phyloP scores from a whole-genome alignment of 768 basidiomycete species.

The Leucosporidium scottii region DNA sequence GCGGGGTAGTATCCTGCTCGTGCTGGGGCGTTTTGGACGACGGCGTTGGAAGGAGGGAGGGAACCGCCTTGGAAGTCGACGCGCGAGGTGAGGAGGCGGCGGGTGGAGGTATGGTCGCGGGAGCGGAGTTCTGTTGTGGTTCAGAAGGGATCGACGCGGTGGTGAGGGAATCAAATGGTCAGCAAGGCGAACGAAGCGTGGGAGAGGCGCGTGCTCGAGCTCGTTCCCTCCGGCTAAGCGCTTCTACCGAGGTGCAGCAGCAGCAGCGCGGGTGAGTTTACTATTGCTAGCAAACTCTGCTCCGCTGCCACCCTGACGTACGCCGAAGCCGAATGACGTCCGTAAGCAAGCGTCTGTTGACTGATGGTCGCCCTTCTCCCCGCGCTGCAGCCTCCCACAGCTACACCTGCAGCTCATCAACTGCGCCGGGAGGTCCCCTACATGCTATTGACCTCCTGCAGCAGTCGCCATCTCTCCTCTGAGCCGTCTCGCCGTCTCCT shows the following conservation, averaged over 20 bases:
- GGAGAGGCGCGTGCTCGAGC: neutral
- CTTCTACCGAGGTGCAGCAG: neutral
- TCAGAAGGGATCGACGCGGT: neutral
- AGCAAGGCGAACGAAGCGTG: neutral
- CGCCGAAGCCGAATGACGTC: no score
- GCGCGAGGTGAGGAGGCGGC: constrained; percentile 28
- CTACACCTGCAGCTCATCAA: no score
- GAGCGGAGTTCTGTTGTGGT: constrained; percentile 32
- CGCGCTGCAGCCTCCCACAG: no score
- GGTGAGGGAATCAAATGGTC: neutral
- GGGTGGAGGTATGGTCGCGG: constrained; percentile 32
- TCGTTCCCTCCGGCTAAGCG: neutral
- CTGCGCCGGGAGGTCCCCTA: neutral
- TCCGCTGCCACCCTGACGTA: no score
- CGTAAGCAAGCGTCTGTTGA: no score
- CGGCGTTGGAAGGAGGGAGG: constrained; percentile 35
- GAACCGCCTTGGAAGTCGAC: constrained; percentile 32
- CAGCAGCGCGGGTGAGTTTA: neutral
- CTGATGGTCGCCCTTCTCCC: no score
- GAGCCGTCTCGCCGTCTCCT: neutral
- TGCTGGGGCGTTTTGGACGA: constrained; percentile 10
- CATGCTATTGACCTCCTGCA: neutral
- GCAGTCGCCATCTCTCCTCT: neutral
- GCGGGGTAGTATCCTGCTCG: constrained; percentile 30
- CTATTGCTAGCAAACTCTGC: no score